Evolutionary conservation across 176 grass and related monocot genomes (phyloP).

Genomic region (Chrysopogon serrulatus): DNA sequence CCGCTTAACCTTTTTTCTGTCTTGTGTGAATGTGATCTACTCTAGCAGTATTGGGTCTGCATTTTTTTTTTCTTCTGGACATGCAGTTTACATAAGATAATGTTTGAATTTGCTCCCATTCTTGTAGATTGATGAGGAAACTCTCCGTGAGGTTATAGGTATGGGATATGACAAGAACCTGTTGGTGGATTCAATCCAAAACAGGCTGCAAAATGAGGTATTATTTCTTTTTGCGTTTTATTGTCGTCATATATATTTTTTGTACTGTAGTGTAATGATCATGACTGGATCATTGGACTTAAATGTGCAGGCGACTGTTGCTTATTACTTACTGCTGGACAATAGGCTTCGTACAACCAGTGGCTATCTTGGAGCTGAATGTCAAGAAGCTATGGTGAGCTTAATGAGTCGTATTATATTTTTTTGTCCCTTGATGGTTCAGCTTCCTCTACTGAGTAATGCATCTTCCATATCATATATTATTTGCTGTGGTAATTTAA

Average conservation of each 20-base stretch:
- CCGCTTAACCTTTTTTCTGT: neutral
- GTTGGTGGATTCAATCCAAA: slow-evolving; percentile 73
- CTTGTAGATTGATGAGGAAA: slow-evolving; percentile 79
- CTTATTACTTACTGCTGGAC: slow-evolving; percentile 89
- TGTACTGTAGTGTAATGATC: neutral
- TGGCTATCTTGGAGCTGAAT: slow-evolving; percentile 76
- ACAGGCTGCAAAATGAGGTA: slow-evolving; percentile 88
- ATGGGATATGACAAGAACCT: slow-evolving; percentile 74
- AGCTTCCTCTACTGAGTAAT: neutral
- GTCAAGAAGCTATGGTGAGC: slow-evolving; percentile 74
- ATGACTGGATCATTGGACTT: slow-evolving; percentile 18
- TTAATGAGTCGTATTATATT: neutral
- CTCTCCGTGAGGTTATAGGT: slow-evolving; percentile 63
- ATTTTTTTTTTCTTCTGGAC: neutral
- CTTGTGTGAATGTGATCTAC: neutral
- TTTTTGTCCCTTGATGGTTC: neutral
- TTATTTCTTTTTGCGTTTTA: slow-evolving; percentile 8
- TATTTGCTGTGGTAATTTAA: neutral
- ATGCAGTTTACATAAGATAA: neutral
- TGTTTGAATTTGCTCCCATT: neutral
- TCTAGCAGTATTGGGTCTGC: neutral
- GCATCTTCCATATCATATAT: slow-evolving; percentile 6
- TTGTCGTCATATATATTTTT: neutral
- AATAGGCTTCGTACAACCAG: slow-evolving; percentile 56
- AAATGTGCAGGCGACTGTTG: slow-evolving; percentile 69